These are phyloP conservation scores for Lipomyces chichibuensis DNA, from an alignment of 805 yeast species.

Conservation along the genomic window DNA sequence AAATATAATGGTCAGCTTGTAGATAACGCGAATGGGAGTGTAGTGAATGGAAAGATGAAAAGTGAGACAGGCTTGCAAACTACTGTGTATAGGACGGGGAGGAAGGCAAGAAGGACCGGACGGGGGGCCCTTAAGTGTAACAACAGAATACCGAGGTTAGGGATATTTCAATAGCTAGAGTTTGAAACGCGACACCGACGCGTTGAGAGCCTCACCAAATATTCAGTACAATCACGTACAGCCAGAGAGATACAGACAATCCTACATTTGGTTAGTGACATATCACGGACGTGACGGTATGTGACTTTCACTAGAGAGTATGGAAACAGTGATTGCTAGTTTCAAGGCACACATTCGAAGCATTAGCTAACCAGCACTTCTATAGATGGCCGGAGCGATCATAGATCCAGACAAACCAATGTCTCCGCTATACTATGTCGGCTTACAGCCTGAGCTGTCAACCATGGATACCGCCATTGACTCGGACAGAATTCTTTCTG, in stretches of 20 bases:
- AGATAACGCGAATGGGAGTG: not conserved
- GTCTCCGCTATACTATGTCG: conserved; percentile 10
- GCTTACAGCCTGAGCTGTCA: conserved; percentile 23
- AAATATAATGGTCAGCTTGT: not conserved
- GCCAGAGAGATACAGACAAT: not conserved
- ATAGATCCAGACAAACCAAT: not conserved
- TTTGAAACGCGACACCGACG: not conserved
- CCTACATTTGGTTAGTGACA: not conserved
- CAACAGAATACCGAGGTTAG: not conserved
- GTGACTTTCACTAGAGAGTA: not conserved
- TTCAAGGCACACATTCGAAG: not conserved
- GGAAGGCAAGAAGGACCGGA: not conserved
- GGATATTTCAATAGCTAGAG: not conserved
- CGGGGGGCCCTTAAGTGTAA: not conserved
- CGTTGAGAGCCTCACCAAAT: not conserved
- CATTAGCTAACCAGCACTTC: not conserved
- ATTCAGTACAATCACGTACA: not conserved
- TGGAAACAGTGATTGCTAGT: too few species aligned
- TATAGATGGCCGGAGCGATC: not conserved
- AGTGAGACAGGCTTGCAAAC: not conserved
- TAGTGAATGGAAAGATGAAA: not conserved
- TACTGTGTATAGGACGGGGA: not conserved
- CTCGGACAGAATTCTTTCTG: conserved; percentile 14
- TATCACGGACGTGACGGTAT: not conserved
- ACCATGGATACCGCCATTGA: conserved; percentile 1